These are phyloP conservation scores for Fonsecaea pugnacius DNA, from an alignment of 2,329 filamentous ascomycete species.

Conservation along the genomic window DNA sequence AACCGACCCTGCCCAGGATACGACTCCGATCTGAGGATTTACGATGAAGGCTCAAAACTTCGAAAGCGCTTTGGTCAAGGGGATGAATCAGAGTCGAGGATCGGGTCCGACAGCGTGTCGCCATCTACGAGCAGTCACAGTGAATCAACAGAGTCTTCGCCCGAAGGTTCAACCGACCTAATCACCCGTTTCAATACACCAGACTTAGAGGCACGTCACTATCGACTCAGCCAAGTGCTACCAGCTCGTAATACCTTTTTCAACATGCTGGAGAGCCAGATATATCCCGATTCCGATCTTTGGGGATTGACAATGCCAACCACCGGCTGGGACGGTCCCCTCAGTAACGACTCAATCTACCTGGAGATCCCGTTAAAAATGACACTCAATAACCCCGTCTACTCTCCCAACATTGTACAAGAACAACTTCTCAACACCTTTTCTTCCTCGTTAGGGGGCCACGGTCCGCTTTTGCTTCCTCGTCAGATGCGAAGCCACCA, in stretches of 20 bases:
- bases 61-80: constrained; percentile 39
- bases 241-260: constrained; percentile 25
- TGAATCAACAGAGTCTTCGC: constrained; percentile 41
- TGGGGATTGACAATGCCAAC: background rate
- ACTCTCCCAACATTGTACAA: constrained; percentile 33
- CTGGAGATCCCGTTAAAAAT: constrained; percentile 20
- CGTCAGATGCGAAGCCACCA: constrained; percentile 29
- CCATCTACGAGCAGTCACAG: constrained; percentile 40
- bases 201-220: constrained; percentile 11
- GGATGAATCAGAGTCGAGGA: constrained; percentile 15
- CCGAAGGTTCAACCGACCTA: constrained; percentile 34
- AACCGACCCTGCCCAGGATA: constrained; percentile 44
- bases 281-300: constrained; percentile 21
- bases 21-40: constrained; percentile 43
- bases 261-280: constrained; percentile 22
- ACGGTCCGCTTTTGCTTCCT: constrained; percentile 20
- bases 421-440: constrained; percentile 34
- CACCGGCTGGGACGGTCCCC: background rate
- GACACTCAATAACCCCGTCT: constrained; percentile 23
- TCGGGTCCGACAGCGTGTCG: constrained; percentile 38
- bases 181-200: constrained; percentile 14
- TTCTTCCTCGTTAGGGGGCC: constrained; percentile 17
- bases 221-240: constrained; percentile 10
- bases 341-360: constrained; percentile 13
- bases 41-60: constrained; percentile 45